Percentiles rank a stretch among this genome's conserved stretches.
phyloP scores from a whole-genome alignment of 2,329 filamentous ascomycete genomes.

The Chaetomiaceae sp. region DNA sequence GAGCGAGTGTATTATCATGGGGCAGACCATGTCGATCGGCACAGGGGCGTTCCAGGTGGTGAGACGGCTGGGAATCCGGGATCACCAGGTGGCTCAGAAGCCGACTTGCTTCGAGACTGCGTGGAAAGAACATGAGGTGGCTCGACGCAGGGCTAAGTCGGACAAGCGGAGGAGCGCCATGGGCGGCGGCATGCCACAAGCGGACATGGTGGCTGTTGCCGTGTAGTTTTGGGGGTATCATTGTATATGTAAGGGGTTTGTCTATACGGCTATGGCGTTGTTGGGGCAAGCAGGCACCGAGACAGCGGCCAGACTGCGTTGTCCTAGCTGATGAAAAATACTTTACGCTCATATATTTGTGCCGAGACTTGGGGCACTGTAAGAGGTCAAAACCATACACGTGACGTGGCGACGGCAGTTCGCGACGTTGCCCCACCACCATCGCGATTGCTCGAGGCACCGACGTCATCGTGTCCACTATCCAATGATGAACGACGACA shows the following conservation, averaged over 20 bases:
- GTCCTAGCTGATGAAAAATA: no score
- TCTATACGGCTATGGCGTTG: no score
- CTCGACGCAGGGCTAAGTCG: constrained; percentile 18
- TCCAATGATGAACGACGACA: background rate
- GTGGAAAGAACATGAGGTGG: constrained; percentile 42
- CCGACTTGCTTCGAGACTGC: constrained; percentile 68
- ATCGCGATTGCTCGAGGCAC: background rate
- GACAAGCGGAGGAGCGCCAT: constrained; percentile 18
- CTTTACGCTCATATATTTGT: no score
- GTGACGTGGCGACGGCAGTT: constrained; percentile 21
- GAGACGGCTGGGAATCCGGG: constrained; percentile 64
- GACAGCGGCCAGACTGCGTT: no score
- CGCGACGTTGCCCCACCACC: background rate
- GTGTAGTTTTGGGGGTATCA: no score
- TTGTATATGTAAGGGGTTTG: background rate
- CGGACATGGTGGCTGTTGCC: constrained; percentile 9
- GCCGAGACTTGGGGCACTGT: no score
- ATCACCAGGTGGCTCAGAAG: constrained; percentile 53
- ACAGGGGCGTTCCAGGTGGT: constrained; percentile 92
- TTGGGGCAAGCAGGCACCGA: no score
- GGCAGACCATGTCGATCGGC: constrained; percentile 85
- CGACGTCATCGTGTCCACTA: constrained; percentile 21
- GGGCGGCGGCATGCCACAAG: constrained; percentile 3
- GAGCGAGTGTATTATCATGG: constrained; percentile 96
- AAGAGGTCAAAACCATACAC: constrained; percentile 5